Conservation (phyloP, 2,329 filamentous ascomycete species). For the Falciphora oryzae region DNA sequence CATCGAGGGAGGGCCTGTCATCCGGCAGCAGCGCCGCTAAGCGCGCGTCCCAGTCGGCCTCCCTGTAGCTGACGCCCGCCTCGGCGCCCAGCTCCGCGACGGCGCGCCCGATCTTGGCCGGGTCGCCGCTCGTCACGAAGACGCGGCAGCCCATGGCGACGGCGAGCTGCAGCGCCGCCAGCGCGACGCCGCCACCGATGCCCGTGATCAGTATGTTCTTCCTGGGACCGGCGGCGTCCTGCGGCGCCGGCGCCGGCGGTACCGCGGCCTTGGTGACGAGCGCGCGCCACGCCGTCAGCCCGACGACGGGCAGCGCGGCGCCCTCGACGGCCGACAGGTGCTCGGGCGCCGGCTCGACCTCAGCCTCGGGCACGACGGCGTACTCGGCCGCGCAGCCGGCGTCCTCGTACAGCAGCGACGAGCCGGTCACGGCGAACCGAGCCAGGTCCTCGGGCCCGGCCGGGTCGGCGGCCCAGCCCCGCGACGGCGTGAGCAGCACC, state of each 20-base stretch:
- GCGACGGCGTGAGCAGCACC: constrained; percentile 73
- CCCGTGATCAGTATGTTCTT: constrained; percentile 81
- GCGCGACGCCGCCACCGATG: constrained; percentile 86
- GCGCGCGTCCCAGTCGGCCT: constrained; percentile 74
- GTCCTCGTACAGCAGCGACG: constrained; percentile 52
- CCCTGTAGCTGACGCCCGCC: constrained; percentile 79
- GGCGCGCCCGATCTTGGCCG: constrained; percentile 71
- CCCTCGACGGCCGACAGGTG: constrained; percentile 71
- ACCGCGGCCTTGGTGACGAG: constrained; percentile 67
- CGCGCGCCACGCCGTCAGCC: constrained; percentile 83
- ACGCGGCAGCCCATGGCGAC: constrained; percentile 68
- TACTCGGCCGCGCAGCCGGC: constrained; percentile 72
- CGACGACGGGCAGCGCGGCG: constrained; percentile 78
- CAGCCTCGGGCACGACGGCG: constrained; percentile 59
- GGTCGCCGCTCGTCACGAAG: constrained; percentile 72
- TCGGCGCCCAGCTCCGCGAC: constrained; percentile 62
- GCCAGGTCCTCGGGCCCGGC: constrained; percentile 64
- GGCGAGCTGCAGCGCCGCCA: constrained; percentile 76
- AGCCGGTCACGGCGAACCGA: constrained; percentile 62
- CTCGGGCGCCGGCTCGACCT: constrained; percentile 69
- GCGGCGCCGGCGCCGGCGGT: neutral
- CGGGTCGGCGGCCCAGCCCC: constrained; percentile 67
- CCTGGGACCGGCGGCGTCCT: constrained; percentile 48
- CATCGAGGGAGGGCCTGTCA: constrained; percentile 67
- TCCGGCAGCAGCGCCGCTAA: constrained; percentile 56